Conservation (phyloP, 179 eudicot species). For the Actinidia chinensis region DNA sequence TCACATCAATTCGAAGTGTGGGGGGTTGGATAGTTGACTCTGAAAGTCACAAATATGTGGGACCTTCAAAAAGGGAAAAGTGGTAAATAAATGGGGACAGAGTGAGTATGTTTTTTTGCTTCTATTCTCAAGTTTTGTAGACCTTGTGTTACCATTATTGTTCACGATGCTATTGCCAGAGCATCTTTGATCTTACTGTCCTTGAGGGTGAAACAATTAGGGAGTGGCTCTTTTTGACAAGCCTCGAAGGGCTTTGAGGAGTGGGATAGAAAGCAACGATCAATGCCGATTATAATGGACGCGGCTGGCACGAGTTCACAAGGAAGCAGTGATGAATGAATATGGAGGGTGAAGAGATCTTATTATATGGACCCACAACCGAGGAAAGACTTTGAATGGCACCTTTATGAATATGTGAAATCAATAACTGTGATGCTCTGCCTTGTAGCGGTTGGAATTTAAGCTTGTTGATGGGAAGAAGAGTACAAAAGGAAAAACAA, state of each 20-base stretch:
- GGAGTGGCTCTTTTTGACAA: constrained; percentile 99
- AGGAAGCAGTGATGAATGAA: constrained; percentile 94
- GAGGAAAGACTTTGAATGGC: constrained; percentile 86
- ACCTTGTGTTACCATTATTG: background rate
- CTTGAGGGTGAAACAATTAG: constrained; percentile 86
- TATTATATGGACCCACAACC: constrained; percentile 99
- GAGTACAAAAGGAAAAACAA: constrained; percentile 63
- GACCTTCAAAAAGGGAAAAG: no score
- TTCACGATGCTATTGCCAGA: constrained; percentile 52
- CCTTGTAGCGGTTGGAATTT: constrained; percentile 82
- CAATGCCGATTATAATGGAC: constrained; percentile 96
- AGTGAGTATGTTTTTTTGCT: no score
- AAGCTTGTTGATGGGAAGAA: constrained; percentile 86
- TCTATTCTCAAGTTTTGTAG: no score
- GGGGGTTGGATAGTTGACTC: no score
- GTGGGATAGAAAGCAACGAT: constrained; percentile 94
- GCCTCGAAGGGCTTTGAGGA: constrained; percentile 97
- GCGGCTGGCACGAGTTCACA: constrained; percentile 99
- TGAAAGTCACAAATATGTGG: no score
- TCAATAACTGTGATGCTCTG: constrained; percentile 73
- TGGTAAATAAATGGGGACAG: no score
- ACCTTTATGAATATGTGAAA: constrained; percentile 91
- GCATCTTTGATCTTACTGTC: constrained; percentile 81
- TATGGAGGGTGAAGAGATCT: constrained; percentile 87
- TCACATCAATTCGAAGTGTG: no score